phyloP scores from a whole-genome alignment of 2,329 filamentous ascomycete genomes.

The Aureobasidium sp. region DNA sequence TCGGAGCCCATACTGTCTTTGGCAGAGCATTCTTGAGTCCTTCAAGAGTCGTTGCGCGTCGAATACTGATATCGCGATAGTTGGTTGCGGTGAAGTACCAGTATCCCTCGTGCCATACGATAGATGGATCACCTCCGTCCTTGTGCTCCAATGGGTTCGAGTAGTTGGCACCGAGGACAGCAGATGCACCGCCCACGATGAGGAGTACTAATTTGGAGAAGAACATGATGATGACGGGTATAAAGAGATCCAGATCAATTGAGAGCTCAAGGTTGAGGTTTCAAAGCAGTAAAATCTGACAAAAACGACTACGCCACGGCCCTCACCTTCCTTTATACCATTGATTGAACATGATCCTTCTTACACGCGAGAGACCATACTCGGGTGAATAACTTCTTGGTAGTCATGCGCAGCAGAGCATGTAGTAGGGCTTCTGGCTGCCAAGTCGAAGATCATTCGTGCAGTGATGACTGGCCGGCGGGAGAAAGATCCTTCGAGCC shows the following conservation, averaged over 20 bases:
- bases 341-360: no score
- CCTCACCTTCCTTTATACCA: neutral
- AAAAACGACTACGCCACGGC: neutral
- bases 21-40: conserved; percentile 47
- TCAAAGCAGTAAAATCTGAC: neutral
- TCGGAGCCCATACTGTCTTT: conserved; percentile 45
- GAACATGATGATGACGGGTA: neutral
- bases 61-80: conserved; percentile 49
- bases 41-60: conserved; percentile 47
- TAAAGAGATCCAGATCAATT: no score
- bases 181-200: conserved; percentile 6
- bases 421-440: neutral
- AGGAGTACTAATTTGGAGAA: conserved; percentile 1
- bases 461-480: neutral
- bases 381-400: neutral
- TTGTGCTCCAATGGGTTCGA: conserved; percentile 48
- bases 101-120: conserved; percentile 46
- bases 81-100: conserved; percentile 53
- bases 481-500: neutral
- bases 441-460: conserved; percentile 9
- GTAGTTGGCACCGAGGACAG: conserved; percentile 28
- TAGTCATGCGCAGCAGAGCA: neutral
- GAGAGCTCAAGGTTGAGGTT: neutral
- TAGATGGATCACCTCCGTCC: conserved; percentile 47
- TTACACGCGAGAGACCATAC: neutral